Evolutionary conservation across 192 early-diverging fungal species (phyloP).

Genomic region (Linnemannia hyalina): DNA sequence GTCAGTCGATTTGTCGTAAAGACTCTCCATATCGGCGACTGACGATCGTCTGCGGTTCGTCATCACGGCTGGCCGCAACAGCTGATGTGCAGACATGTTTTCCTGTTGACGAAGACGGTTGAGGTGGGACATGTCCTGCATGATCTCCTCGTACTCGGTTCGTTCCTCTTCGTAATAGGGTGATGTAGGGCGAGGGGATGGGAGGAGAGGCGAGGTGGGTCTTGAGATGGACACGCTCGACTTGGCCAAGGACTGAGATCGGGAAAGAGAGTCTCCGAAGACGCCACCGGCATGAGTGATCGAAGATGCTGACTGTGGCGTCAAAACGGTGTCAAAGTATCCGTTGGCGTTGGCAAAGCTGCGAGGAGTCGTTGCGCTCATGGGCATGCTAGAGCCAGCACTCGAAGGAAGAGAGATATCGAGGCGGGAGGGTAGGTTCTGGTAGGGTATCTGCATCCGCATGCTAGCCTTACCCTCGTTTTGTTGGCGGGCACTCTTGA

Average conservation of each 20-base stretch:
- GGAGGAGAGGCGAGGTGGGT: conserved; percentile 15
- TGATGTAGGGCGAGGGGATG: background rate
- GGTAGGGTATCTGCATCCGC: conserved; percentile 7
- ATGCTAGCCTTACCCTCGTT: background rate
- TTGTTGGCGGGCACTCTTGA: conserved; percentile 51
- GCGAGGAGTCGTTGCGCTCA: conserved; percentile 20
- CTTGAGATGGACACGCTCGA: background rate
- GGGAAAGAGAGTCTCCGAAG: conserved; percentile 14
- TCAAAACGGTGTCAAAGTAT: conserved; percentile 28
- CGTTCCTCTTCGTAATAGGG: conserved; percentile 23
- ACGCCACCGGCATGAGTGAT: conserved; percentile 13
- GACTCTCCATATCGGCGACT: conserved; percentile 44
- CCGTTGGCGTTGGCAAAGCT: conserved; percentile 10
- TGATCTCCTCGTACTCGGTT: conserved; percentile 44
- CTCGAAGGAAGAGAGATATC: conserved; percentile 38
- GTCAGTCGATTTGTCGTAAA: conserved; percentile 24
- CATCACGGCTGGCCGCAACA: conserved; percentile 17
- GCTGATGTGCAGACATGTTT: conserved; percentile 4
- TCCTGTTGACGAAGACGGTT: conserved; percentile 26
- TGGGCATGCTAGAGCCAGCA: conserved; percentile 25
- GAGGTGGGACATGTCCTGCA: conserved; percentile 38
- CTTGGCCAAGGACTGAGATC: conserved; percentile 27
- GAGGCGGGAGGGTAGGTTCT: conserved; percentile 15
- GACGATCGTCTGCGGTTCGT: conserved; percentile 28
- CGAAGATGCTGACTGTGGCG: conserved; percentile 25